Percentiles rank a stretch among this genome's conserved stretches.
Evolutionary conservation across 139 green algal genomes (phyloP).

Genomic region (Bryopsis sp.): DNA sequence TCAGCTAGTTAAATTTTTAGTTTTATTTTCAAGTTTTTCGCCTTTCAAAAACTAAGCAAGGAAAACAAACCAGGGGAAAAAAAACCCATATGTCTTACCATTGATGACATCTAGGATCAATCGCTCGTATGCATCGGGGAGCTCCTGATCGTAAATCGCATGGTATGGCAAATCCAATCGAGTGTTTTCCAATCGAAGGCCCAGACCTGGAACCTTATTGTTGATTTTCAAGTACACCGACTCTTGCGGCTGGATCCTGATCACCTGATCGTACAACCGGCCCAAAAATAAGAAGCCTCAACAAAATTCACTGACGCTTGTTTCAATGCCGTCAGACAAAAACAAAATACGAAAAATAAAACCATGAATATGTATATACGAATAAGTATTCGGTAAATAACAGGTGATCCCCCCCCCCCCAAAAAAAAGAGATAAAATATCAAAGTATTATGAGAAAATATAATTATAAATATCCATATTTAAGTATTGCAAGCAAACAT

Average conservation of each 20-base stretch:
- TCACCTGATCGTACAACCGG: too few species aligned
- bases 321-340: too few species aligned
- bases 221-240: constrained; percentile 99
- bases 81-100: constrained; percentile 32
- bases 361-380: too few species aligned
- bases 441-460: too few species aligned
- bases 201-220: constrained; percentile 98
- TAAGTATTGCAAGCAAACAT: too few species aligned
- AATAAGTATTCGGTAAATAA: too few species aligned
- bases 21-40: constrained; percentile 21
- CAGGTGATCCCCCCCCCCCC: too few species aligned
- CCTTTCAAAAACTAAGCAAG: neutral
- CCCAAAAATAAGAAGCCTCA: constrained; percentile 18
- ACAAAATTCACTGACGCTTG: too few species aligned
- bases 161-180: constrained; percentile 92
- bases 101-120: constrained; percentile 98
- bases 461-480: too few species aligned
- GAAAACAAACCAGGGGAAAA: neutral
- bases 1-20: too few species aligned
- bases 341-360: too few species aligned
- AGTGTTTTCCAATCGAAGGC: constrained; percentile 79
- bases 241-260: constrained; percentile 97
- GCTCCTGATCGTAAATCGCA: constrained; percentile 37
- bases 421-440: too few species aligned
- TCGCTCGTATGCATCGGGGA: constrained; percentile 95